Conservation (phyloP, 805 yeast genomes). For the Lachancea nothofagi region DNA sequence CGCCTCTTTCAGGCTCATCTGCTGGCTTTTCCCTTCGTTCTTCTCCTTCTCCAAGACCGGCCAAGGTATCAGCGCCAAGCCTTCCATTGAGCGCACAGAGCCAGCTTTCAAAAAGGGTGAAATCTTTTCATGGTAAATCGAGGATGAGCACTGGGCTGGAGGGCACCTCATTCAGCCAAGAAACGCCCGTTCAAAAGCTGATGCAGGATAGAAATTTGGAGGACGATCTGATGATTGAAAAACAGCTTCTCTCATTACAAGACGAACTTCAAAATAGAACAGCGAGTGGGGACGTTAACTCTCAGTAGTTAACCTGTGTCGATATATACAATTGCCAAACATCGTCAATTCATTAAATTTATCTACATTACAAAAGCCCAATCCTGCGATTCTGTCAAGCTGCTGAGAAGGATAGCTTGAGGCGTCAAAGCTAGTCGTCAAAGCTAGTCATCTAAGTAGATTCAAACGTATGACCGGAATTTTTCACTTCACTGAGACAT, state of each 20-base stretch:
- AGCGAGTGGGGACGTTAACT: constrained; percentile 4
- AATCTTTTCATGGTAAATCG: constrained; percentile 1
- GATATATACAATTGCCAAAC: no score
- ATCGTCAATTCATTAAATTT: neutral
- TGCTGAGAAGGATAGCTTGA: no score
- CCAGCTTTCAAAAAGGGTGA: constrained; percentile 3
- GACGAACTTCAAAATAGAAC: constrained; percentile 10
- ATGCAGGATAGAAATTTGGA: constrained; percentile 11
- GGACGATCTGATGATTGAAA: constrained; percentile 9
- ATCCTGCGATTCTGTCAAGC: no score
- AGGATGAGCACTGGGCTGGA: constrained; percentile 1
- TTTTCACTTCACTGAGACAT: constrained; percentile 40
- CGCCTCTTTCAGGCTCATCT: constrained; percentile 9
- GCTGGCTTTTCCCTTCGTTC: constrained; percentile 5
- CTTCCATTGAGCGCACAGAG: constrained; percentile 2
- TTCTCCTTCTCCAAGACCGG: constrained; percentile 8
- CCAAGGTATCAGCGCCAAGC: constrained; percentile 1
- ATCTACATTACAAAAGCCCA: neutral
- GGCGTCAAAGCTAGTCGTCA: no score
- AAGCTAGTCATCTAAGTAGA: no score
- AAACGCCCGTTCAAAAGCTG: constrained; percentile 8
- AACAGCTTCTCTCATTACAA: constrained; percentile 9
- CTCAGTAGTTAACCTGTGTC: no score
- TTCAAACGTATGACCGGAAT: neutral
- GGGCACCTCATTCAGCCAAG: neutral